Percentiles rank a stretch among this genome's conserved stretches.
These are phyloP conservation scores for Citrullus colocynthis DNA, from an alignment of 306 rosid species.

Conservation along the genomic window DNA sequence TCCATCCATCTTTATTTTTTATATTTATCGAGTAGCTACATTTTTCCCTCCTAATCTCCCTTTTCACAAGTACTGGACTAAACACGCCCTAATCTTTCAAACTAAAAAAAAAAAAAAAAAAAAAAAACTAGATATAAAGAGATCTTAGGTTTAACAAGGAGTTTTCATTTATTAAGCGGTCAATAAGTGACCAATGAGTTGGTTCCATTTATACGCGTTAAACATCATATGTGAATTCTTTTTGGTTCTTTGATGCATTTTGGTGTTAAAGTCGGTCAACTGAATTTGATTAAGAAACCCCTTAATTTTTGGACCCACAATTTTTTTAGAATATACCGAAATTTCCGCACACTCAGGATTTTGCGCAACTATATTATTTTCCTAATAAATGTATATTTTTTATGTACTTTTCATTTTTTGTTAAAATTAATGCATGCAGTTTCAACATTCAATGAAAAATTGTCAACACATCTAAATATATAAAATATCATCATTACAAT, in stretches of 20 bases:
- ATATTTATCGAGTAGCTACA: too few relatives aligned
- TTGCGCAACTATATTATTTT: background rate
- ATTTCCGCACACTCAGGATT: background rate
- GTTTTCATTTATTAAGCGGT: background rate
- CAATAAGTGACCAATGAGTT: background rate
- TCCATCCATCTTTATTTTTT: too few relatives aligned
- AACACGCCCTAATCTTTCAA: too few relatives aligned
- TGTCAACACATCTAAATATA: too few relatives aligned
- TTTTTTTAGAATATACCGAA: background rate
- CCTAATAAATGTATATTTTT: background rate
- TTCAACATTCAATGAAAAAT: background rate
- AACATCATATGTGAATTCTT: background rate
- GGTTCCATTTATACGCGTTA: background rate
- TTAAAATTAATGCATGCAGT: background rate
- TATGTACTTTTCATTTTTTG: background rate
- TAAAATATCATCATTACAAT: too few relatives aligned
- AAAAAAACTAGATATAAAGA: too few relatives aligned
- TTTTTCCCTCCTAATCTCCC: too few relatives aligned
- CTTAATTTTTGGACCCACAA: background rate
- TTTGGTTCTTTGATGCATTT: background rate
- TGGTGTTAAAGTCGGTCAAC: background rate
- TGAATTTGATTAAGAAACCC: background rate
- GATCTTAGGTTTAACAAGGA: too few relatives aligned
- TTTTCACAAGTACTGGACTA: too few relatives aligned
- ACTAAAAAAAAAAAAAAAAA: too few relatives aligned